A percentile compares a stretch with the other conserved stretches of the same genome.
Conservation (phyloP, 148 eudicot genomes). For the Agrostemma githago region DNA sequence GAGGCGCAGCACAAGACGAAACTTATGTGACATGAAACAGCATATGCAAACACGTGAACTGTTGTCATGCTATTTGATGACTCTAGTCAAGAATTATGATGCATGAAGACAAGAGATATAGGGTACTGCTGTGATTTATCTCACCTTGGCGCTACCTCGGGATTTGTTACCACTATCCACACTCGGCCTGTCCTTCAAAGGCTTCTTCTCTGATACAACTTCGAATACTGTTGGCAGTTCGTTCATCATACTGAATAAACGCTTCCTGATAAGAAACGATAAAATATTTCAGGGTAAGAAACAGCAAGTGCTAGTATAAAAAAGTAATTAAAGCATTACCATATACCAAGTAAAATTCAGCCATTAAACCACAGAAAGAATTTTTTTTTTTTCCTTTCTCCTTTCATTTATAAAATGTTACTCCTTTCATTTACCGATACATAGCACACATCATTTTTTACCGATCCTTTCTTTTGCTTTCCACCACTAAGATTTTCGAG, state of each 20-base stretch:
- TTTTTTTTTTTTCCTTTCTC: neutral
- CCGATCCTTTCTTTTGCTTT: neutral
- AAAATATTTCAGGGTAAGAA: slow-evolving; percentile 14
- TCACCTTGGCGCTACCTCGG: slow-evolving; percentile 65
- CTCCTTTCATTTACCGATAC: neutral
- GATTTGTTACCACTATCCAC: slow-evolving; percentile 78
- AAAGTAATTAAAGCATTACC: neutral
- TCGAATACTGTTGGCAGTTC: slow-evolving; percentile 76
- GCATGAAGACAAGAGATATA: neutral
- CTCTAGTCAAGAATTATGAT: neutral
- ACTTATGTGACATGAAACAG: neutral
- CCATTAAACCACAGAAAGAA: neutral
- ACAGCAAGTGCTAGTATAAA: neutral
- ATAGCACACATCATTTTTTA: neutral
- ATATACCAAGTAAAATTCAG: neutral
- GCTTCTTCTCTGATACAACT: slow-evolving; percentile 60
- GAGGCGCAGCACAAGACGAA: neutral
- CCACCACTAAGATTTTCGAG: neutral
- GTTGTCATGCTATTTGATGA: too few relatives aligned
- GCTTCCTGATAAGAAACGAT: slow-evolving; percentile 53
- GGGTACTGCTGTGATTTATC: slow-evolving; percentile 6
- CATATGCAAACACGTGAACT: neutral
- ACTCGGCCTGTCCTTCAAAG: slow-evolving; percentile 63
- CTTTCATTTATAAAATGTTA: neutral
- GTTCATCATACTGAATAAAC: slow-evolving; percentile 71